These are phyloP conservation scores for Ophiostoma perfectum DNA, from an alignment of 2,329 filamentous ascomycete species.

Conservation along the genomic window DNA sequence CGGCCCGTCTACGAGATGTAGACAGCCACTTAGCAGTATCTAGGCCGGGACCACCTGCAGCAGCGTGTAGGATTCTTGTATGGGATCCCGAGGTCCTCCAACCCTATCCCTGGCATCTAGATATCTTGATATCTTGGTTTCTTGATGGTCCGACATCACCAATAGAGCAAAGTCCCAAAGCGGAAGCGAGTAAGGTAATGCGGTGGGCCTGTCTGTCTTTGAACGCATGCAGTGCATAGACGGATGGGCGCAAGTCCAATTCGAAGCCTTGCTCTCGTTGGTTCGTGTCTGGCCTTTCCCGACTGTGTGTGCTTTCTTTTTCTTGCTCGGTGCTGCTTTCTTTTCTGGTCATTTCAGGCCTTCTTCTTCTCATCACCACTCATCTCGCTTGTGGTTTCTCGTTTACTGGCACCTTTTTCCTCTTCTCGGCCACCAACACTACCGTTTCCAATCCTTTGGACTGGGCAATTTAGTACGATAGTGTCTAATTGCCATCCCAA, in stretches of 20 bases:
- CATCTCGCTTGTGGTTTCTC: not conserved
- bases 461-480: not conserved
- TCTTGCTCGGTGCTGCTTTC: not conserved
- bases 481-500: not conserved
- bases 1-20: not conserved
- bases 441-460: conserved; percentile 1
- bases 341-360: not conserved
- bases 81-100: not conserved
- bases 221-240: too few species aligned
- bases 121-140: not conserved
- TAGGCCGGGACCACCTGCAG: not conserved
- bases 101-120: too few species aligned
- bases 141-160: not conserved
- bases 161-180: not conserved
- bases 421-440: not conserved
- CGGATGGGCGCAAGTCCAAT: too few species aligned
- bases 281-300: not conserved
- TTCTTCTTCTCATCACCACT: conserved; percentile 1
- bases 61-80: not conserved
- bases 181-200: not conserved
- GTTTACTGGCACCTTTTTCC: not conserved
- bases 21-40: not conserved
- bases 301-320: not conserved
- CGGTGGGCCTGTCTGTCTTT: not conserved
- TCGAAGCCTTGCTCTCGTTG: not conserved